Evolutionary conservation across 805 yeast genomes (phyloP).

Genomic region (Yamadazyma takamatsuzukensis): DNA sequence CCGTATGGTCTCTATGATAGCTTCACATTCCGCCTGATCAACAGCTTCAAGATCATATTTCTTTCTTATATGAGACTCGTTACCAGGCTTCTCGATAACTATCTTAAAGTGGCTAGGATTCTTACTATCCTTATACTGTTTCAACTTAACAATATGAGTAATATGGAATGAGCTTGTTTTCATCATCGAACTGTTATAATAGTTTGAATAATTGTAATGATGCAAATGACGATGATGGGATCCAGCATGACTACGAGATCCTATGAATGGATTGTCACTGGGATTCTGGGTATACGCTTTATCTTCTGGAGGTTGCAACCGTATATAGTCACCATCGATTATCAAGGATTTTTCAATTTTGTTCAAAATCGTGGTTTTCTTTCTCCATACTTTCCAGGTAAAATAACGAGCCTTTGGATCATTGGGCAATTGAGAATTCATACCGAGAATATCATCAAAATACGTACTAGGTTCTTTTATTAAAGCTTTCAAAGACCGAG

Average conservation of each 20-base stretch:
- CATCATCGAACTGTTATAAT: conserved; percentile 61
- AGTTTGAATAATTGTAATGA: conserved; percentile 37
- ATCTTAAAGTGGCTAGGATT: conserved; percentile 79
- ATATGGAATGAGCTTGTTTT: conserved; percentile 87
- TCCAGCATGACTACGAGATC: conserved; percentile 11
- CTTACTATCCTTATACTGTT: conserved; percentile 61
- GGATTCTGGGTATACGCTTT: conserved; percentile 39
- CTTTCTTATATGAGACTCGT: conserved; percentile 45
- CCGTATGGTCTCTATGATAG: conserved; percentile 69
- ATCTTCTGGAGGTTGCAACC: conserved; percentile 82
- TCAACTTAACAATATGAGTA: conserved; percentile 68
- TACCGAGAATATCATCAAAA: conserved; percentile 27
- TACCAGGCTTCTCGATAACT: conserved; percentile 46
- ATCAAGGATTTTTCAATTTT: conserved; percentile 81
- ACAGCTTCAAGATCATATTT: conserved; percentile 85
- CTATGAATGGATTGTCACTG: conserved; percentile 28
- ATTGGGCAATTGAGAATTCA: conserved; percentile 27
- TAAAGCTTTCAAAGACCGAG: neutral
- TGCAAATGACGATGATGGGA: conserved; percentile 36
- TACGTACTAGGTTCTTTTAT: conserved; percentile 15
- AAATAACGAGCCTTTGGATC: conserved; percentile 58
- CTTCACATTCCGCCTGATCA: conserved; percentile 56
- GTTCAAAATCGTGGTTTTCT: conserved; percentile 78
- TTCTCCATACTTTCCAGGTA: conserved; percentile 84
- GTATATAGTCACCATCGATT: conserved; percentile 91